These are phyloP conservation scores for Fusarium sp. DNA, from an alignment of 2,329 filamentous ascomycete genomes.

Conservation along the genomic window DNA sequence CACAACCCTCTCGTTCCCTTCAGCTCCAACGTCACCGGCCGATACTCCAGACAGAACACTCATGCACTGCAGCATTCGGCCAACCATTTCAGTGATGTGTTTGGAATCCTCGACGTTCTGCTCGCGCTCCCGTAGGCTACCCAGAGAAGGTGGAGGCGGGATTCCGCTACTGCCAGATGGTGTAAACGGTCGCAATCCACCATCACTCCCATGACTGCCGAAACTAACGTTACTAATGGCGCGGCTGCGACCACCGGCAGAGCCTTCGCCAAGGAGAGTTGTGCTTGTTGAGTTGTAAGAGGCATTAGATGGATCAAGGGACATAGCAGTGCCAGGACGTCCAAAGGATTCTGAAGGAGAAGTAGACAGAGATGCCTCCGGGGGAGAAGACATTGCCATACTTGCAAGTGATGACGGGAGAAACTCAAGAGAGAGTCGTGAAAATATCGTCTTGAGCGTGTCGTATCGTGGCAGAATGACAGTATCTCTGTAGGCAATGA, in stretches of 20 bases:
- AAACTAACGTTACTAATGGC: slow-evolving; percentile 88
- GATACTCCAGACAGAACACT: slow-evolving; percentile 80
- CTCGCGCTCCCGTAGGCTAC: slow-evolving; percentile 67
- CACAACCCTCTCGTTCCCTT: slow-evolving; percentile 82
- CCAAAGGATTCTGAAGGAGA: slow-evolving; percentile 64
- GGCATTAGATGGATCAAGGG: slow-evolving; percentile 78
- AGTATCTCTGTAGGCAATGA: slow-evolving; percentile 88
- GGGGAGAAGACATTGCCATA: slow-evolving; percentile 67
- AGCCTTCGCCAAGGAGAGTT: slow-evolving; percentile 79
- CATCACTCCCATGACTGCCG: slow-evolving; percentile 64
- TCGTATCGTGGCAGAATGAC: slow-evolving; percentile 92
- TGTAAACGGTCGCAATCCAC: slow-evolving; percentile 65
- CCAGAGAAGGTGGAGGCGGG: slow-evolving; percentile 49
- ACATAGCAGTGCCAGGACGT: slow-evolving; percentile 80
- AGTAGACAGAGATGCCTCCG: slow-evolving; percentile 64
- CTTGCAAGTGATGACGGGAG: slow-evolving; percentile 66
- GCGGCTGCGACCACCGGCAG: slow-evolving; percentile 74
- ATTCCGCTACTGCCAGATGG: slow-evolving; percentile 53
- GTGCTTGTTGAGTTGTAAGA: slow-evolving; percentile 85
- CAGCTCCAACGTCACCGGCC: slow-evolving; percentile 70
- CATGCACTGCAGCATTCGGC: slow-evolving; percentile 95
- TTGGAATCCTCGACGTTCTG: slow-evolving; percentile 76
- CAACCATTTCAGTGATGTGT: slow-evolving; percentile 93
- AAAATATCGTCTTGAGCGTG: slow-evolving; percentile 89
- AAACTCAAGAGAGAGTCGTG: slow-evolving; percentile 87